Base-by-base conservation (phyloP, 176 grass and related monocot genomes). In the Lolium perenne region DNA sequence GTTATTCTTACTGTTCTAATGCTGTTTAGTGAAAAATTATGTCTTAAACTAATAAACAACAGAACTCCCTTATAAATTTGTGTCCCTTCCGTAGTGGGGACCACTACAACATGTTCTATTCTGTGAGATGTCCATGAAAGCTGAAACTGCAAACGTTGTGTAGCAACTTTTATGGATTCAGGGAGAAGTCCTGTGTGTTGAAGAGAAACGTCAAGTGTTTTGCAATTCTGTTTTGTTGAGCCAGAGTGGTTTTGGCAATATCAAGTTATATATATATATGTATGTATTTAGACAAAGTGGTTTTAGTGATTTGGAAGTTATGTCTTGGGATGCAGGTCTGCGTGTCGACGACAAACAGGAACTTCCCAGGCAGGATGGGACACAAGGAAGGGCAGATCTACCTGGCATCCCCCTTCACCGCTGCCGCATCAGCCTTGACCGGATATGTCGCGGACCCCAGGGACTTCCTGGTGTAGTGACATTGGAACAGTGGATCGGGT, bases 301-400 rank as follows among this genome's bases (percentile, higher is more conserved):
- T 53, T 82, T 26, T 60, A 50, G 17, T 73, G 56, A 90, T 60
- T 20, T 48, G 23, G 67, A 55, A 58, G 14, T 76, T 11, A 54
- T 69, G 45, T 65, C n/a, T 77, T 38, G 78, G 82, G 18, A 8
- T 78, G 73, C 87, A 97, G 97, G 88, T 98, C 11, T 98, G 94
- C 54, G 97, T 98, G 62, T 94, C 93, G 21, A 98, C 97, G 20
- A 98, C 97, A 47, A 98, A 98, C 76, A 91, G 93, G 66, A 98
- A 98, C 61, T 98, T 98, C 84, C 97, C 94, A 0, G 97, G 97
- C 77, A 94, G 94, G 82, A 98, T 98, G 97, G 97, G 94, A 9
- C 92, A 98, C 67, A 94, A 98, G 84, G 97, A 98, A 80, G 97
- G 97, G 21, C 94, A 95, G 88, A 94, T 98, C 66, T 98, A 98